Percentiles rank a stretch among this genome's conserved stretches.
Conservation (phyloP, 225 moss, liverwort and hornwort species). For the Sphagnum tenellum region DNA sequence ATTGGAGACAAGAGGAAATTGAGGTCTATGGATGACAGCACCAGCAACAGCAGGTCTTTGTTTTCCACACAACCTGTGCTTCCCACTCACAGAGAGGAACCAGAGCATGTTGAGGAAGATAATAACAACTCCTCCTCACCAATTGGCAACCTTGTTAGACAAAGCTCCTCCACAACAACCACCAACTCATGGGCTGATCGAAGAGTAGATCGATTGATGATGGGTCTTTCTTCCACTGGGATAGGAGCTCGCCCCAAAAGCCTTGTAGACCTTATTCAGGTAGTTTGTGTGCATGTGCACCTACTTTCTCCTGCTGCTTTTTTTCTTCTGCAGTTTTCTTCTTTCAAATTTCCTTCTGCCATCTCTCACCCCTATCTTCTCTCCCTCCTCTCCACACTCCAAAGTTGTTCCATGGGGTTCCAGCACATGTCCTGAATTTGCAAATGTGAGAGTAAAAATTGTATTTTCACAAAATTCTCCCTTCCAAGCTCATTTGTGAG, state of each 20-base stretch:
- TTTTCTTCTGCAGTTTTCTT: no score
- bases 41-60: conserved; percentile 50
- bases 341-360: no score
- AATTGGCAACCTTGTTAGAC: conserved; percentile 27
- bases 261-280: conserved; percentile 54
- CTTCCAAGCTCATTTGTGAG: no score
- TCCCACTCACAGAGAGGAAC: conserved; percentile 51
- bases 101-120: conserved; percentile 46
- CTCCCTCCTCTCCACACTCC: no score
- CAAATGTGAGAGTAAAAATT: no score
- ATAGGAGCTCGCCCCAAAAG: conserved; percentile 47
- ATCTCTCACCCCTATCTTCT: no score
- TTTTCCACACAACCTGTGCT: conserved; percentile 46
- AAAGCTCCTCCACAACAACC: conserved; percentile 9
- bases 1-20: conserved; percentile 48
- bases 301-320: no score
- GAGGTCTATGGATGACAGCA: conserved; percentile 43
- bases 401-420: no score
- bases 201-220: conserved; percentile 21
- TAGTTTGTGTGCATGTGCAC: neutral
- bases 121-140: conserved; percentile 13
- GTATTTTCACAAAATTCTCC: no score
- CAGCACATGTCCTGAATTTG: no score
- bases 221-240: conserved; percentile 26
- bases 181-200: conserved; percentile 18